phyloP scores from a whole-genome alignment of 2,329 filamentous ascomycete species.

The Aquanectria penicillioides region DNA sequence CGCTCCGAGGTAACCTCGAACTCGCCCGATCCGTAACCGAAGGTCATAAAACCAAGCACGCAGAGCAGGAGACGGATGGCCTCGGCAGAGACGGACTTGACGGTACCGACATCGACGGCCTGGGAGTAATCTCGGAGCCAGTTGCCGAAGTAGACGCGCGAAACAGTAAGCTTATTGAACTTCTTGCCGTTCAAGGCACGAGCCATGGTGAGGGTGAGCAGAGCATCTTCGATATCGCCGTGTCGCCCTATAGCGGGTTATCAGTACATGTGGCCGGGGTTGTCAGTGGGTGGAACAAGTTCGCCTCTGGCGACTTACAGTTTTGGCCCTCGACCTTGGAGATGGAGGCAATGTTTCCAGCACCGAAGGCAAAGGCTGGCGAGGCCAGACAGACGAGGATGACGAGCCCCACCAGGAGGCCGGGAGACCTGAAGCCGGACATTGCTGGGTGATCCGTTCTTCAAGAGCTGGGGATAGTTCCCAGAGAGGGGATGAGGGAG shows the following conservation, averaged over 20 bases:
- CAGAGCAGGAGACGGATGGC: slow-evolving; percentile 90
- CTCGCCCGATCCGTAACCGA: slow-evolving; percentile 85
- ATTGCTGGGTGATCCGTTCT: slow-evolving; percentile 47
- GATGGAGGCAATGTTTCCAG: slow-evolving; percentile 86
- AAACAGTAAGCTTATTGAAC: slow-evolving; percentile 87
- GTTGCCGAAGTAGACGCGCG: slow-evolving; percentile 95
- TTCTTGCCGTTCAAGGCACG: slow-evolving; percentile 72
- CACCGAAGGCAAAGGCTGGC: slow-evolving; percentile 82
- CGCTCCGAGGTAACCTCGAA: slow-evolving; percentile 86
- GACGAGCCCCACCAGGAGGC: slow-evolving; percentile 64
- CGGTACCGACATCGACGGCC: slow-evolving; percentile 90
- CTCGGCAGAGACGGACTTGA: slow-evolving; percentile 90
- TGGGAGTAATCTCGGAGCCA: slow-evolving; percentile 95
- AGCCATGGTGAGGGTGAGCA: slow-evolving; percentile 75
- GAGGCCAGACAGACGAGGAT: slow-evolving; percentile 74
- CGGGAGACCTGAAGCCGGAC: slow-evolving; percentile 59
- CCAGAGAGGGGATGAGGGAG: slow-evolving; percentile 14
- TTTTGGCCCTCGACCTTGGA: slow-evolving; percentile 86
- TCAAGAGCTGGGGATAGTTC: slow-evolving; percentile 31
- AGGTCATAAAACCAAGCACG: slow-evolving; percentile 89
- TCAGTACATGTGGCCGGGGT: not conserved
- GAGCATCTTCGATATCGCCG: slow-evolving; percentile 92
- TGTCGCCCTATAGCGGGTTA: slow-evolving; percentile 71
- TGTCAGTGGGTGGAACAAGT: too few species aligned
- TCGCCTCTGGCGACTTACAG: too few species aligned